A percentile compares a stretch with the other conserved stretches of the same genome.
These are phyloP conservation scores for Nemania sp. DNA, from an alignment of 2,329 filamentous ascomycete species.

Conservation along the genomic window DNA sequence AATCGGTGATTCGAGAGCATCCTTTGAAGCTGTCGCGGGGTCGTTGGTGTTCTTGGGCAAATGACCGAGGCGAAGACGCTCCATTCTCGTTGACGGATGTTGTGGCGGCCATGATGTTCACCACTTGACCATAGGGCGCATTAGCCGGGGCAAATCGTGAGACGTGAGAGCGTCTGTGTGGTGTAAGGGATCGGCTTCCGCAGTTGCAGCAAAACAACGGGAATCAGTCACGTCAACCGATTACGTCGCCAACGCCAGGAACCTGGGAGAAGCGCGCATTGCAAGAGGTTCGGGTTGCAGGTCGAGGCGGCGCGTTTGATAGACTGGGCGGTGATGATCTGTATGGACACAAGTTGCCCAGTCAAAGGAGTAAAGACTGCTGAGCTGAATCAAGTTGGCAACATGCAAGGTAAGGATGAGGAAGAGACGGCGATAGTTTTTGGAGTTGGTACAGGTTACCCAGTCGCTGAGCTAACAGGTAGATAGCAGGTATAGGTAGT, in stretches of 20 bases:
- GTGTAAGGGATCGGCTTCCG: not conserved
- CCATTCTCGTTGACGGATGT: constrained; percentile 30
- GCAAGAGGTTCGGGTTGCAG: constrained; percentile 6
- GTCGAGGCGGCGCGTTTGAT: constrained; percentile 1
- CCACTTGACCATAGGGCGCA: not conserved
- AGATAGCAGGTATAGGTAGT: too few species aligned
- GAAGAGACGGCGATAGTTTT: not conserved
- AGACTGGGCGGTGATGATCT: too few species aligned
- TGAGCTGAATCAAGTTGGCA: not conserved
- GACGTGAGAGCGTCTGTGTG: not conserved
- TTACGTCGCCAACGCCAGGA: constrained; percentile 7
- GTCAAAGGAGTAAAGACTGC: not conserved
- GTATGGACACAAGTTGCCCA: too few species aligned
- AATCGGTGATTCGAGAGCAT: constrained; percentile 81
- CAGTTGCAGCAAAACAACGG: not conserved
- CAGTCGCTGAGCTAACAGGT: not conserved
- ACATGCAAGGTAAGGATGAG: not conserved
- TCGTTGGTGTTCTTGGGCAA: constrained; percentile 61
- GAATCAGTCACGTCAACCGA: not conserved
- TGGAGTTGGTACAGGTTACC: too few species aligned
- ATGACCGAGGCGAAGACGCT: constrained; percentile 58
- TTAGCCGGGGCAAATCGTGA: not conserved
- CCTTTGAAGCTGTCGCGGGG: constrained; percentile 71
- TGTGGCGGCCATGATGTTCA: constrained; percentile 21
- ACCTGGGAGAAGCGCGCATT: constrained; percentile 11